Base-by-base conservation (phyloP, 805 yeast species). In the Candida palmyrensis region DNA sequence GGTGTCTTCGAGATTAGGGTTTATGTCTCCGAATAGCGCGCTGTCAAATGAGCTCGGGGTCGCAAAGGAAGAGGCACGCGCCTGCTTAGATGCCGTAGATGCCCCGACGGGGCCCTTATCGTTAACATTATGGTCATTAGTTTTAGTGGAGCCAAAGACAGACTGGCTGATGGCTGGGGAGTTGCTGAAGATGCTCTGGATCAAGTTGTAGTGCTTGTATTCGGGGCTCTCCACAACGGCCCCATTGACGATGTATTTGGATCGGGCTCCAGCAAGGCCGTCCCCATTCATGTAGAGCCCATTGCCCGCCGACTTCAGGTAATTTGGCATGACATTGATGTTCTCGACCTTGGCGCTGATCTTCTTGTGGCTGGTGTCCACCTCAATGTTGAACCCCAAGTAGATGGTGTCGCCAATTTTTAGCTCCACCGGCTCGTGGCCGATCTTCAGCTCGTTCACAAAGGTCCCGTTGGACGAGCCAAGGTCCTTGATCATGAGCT, bases 381-480 rank as follows among this genome's bases (percentile, higher is more conserved):
- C 65, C 48, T 79, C 83, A 35, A 92, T 84, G 49, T 94, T 95
- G 32, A 95, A 87, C 1, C 99, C 99, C 35, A 92, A 63, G 48
- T 90, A 94, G n/a, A 92, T 71, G n/a, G 75, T 68, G 57, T 92
- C 98, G 17, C 85, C 89, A n/a, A 78, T 67, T 36, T 77, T 70
- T 31, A 92, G 58, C 44, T 79, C 85, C 14, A 74, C 75, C 0
- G 72, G 64, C 25, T 78, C 85, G 11, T 71, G 62, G 25, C 75
- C 73, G 8, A 92, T 68, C 41, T 88, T 79, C 26, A 61, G 67
- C 21, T 79, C 85, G 55, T 92, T 92, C 30, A 92, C 75, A 55
- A 82, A 94, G 0, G 98, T 90, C 7, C 99, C 99, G 57, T 92
- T 92, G 16, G 96, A 83, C 2, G 95, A 82, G 37, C 88, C 87